A percentile compares a stretch with the other conserved stretches of the same genome.
Evolutionary conservation across 1,139 yeast genomes (phyloP).

Genomic region (Saccharomyces hybrid): DNA sequence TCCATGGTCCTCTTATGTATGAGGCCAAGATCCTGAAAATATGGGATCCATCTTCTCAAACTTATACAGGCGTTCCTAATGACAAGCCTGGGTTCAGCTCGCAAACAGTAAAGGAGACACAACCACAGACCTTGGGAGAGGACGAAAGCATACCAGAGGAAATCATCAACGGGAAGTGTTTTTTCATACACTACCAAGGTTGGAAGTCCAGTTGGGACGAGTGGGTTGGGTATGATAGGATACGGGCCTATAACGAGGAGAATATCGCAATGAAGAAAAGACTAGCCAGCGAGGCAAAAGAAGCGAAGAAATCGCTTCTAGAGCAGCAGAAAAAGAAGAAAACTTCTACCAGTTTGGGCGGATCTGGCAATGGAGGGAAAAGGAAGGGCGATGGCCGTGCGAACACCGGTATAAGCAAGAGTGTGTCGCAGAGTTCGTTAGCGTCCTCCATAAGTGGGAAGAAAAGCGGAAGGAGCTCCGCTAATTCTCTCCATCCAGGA

Average conservation of each 20-base stretch:
- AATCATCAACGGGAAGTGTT: conserved; percentile 39
- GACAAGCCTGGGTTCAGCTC: conserved; percentile 6
- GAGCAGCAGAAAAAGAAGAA: conserved; percentile 15
- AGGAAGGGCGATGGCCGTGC: background rate
- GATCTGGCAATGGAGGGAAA: background rate
- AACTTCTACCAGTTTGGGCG: conserved; percentile 5
- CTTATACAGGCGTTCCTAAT: conserved; percentile 21
- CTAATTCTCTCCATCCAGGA: background rate
- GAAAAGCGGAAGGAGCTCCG: conserved; percentile 3
- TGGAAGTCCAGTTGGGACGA: conserved; percentile 98
- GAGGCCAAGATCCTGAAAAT: conserved; percentile 73
- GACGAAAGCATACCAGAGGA: conserved; percentile 40
- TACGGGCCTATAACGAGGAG: conserved; percentile 62
- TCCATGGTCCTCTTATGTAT: conserved; percentile 84
- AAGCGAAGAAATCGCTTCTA: conserved; percentile 15
- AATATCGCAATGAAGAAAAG: conserved; percentile 59
- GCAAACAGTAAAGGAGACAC: conserved; percentile 12
- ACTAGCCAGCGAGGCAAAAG: conserved; percentile 44
- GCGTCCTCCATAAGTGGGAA: background rate
- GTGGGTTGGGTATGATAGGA: conserved; percentile 73
- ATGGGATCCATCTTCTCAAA: conserved; percentile 47
- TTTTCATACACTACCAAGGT: conserved; percentile 82
- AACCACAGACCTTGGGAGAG: conserved; percentile 12
- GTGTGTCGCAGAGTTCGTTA: background rate
- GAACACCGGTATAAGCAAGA: background rate